Evolutionary conservation across 495 filamentous ascomycete species (phyloP).

Genomic region (Talaromyces trachyspermus): DNA sequence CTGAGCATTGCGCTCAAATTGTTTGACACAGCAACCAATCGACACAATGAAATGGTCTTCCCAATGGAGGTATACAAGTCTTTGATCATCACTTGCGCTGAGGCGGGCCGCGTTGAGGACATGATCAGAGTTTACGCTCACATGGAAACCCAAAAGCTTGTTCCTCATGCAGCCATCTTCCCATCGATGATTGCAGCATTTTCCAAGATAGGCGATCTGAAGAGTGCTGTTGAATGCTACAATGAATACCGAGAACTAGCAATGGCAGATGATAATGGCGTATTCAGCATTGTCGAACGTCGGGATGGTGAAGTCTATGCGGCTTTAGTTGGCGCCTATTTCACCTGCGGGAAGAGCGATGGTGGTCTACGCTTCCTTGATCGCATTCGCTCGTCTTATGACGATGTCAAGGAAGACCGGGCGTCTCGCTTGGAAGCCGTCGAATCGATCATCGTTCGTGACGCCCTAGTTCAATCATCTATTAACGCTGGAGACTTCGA

Average conservation of each 20-base stretch:
- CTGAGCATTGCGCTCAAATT: slow-evolving; percentile 75
- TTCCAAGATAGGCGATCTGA: slow-evolving; percentile 67
- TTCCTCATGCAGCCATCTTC: slow-evolving; percentile 72
- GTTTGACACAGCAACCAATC: slow-evolving; percentile 63
- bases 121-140: slow-evolving; percentile 87
- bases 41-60: slow-evolving; percentile 45
- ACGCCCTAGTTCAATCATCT: slow-evolving; percentile 68
- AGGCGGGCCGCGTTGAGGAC: slow-evolving; percentile 65
- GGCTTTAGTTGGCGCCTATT: slow-evolving; percentile 77
- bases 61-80: slow-evolving; percentile 70
- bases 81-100: slow-evolving; percentile 78
- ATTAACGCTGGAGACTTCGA: slow-evolving; percentile 54
- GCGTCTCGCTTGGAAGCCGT: slow-evolving; percentile 47
- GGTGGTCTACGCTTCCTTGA: slow-evolving; percentile 77
- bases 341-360: slow-evolving; percentile 65
- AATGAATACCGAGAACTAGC: slow-evolving; percentile 85
- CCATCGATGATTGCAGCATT: slow-evolving; percentile 90
- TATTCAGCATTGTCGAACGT: slow-evolving; percentile 60
- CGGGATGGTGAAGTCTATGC: slow-evolving; percentile 82
- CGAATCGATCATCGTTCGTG: slow-evolving; percentile 58
- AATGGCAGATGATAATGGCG: slow-evolving; percentile 69
- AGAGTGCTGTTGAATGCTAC: slow-evolving; percentile 89
- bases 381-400: slow-evolving; percentile 57
- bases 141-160: slow-evolving; percentile 70
- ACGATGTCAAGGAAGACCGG: slow-evolving; percentile 48